These are phyloP conservation scores for Obelidium mucronatum DNA, from an alignment of 192 early-diverging fungal genomes.

Conservation along the genomic window DNA sequence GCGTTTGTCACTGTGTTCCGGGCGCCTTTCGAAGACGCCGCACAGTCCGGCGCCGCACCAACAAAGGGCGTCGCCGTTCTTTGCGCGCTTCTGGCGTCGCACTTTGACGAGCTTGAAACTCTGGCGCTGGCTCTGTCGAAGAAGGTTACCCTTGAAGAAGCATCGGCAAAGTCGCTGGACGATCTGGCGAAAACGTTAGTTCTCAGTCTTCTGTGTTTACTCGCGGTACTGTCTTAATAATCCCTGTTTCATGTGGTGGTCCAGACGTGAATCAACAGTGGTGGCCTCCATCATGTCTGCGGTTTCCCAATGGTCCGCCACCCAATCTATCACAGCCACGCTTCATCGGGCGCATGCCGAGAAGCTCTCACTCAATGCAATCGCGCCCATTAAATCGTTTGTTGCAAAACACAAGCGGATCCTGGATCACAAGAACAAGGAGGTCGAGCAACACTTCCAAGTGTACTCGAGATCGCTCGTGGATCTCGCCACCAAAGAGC, in stretches of 20 bases:
- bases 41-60: neutral
- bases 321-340: slow-evolving; percentile 27
- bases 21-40: neutral
- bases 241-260: neutral
- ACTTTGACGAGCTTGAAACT: slow-evolving; percentile 5
- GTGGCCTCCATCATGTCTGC: slow-evolving; percentile 8
- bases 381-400: slow-evolving; percentile 42
- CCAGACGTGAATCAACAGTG: neutral
- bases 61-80: slow-evolving; percentile 9
- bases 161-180: neutral
- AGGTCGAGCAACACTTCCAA: slow-evolving; percentile 42
- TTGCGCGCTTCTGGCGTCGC: neutral
- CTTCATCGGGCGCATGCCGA: slow-evolving; percentile 45
- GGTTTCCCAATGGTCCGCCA: neutral
- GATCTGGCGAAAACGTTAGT: neutral
- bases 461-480: slow-evolving; percentile 11
- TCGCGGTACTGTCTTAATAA: slow-evolving; percentile 9
- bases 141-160: neutral
- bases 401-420: slow-evolving; percentile 37
- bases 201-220: neutral
- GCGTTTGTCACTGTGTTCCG: too few relatives aligned
- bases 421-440: slow-evolving; percentile 41
- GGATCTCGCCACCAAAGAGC: neutral
- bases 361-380: slow-evolving; percentile 36
- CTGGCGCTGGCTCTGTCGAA: neutral